Evolutionary conservation across 2,329 filamentous ascomycete genomes (phyloP), one percentile per base, ranked within the genome.

Genomic region (Aureobasidium subglaciale): DNA sequence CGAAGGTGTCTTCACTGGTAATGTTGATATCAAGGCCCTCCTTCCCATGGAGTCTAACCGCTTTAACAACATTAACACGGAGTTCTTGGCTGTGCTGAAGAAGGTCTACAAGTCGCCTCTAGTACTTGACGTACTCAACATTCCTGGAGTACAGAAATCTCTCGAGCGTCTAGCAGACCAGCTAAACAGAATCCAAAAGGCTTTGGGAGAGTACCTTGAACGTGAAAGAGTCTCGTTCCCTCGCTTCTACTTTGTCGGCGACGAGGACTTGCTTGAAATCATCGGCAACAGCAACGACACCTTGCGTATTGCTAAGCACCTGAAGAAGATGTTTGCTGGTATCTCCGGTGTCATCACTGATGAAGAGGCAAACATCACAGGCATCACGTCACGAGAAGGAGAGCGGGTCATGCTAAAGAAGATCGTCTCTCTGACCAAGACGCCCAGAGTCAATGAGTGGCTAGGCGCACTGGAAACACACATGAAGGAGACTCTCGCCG

Each of bases 311-410:
- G 90, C 93, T 37, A 99, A 99, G 71, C 95, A 99, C 75, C 90
- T 99, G 77, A 92, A 95, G 71, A 99, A 99, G 78, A 99, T 99
- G 93, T 99, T 99, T 77, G 93, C 95, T 60, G 93, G 93, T 59
- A 79, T 99, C 45, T 92, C 87, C 4, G 93, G 93, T 3, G 80
- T 99, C 32, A 78, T 91, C 38, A 92, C 96, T 77, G 90, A 95
- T 62, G 90, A 97, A 55, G 88, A 96, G 64, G 83, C 85, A 24
- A 84, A 89, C 59, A 97, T 99, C 60, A 86, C 87, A 24, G 92
- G 90, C 6, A 92, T 97, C 65, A 93, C 87, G 2, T 99, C 93
- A 0, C 96, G 96, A 68, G 95, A 99, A 72, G 91, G 87, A 52
- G 93, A 99, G 71, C 80, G 85, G 59, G 90, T 99, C 48, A 80